Evolutionary conservation across 1,284 basidiomycete genomes (phyloP).

Genomic region (Afroboletus lepidellus): DNA sequence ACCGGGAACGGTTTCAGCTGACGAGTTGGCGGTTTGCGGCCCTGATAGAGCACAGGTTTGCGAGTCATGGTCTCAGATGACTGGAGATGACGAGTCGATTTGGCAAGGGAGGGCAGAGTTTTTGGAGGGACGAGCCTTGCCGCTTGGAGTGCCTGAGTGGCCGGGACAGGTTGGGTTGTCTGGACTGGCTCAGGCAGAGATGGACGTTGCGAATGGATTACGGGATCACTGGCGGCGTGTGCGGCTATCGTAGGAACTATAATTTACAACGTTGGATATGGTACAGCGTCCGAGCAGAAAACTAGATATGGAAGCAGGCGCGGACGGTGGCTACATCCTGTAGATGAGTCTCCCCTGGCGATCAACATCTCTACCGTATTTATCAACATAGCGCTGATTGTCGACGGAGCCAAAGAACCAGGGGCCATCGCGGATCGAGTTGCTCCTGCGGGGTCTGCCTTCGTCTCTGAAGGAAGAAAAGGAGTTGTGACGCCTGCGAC

Average conservation of each 20-base stretch:
- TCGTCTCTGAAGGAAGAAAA: constrained; percentile 23
- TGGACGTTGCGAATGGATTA: constrained; percentile 54
- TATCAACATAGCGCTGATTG: constrained; percentile 18
- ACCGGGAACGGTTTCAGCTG: not conserved
- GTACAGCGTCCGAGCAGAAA: constrained; percentile 10
- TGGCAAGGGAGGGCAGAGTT: constrained; percentile 27
- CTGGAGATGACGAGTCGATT: constrained; percentile 1
- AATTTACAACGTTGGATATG: not conserved
- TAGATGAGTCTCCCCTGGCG: constrained; percentile 26
- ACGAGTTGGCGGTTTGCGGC: not conserved
- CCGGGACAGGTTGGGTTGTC: constrained; percentile 2
- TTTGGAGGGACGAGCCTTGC: constrained; percentile 46
- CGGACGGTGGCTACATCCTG: constrained; percentile 21
- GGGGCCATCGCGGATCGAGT: constrained; percentile 19
- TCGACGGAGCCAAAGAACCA: constrained; percentile 24
- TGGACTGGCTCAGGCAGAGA: constrained; percentile 44
- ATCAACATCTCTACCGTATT: constrained; percentile 30
- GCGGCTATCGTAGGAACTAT: constrained; percentile 29
- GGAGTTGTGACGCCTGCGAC: constrained; percentile 27
- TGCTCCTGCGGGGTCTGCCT: constrained; percentile 13
- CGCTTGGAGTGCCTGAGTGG: constrained; percentile 30
- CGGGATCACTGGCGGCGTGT: constrained; percentile 64
- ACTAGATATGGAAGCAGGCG: constrained; percentile 10
- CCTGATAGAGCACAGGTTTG: not conserved
- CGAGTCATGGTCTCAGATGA: not conserved